Conservation (phyloP, 257 asterid species). For the Mentha longifolia region DNA sequence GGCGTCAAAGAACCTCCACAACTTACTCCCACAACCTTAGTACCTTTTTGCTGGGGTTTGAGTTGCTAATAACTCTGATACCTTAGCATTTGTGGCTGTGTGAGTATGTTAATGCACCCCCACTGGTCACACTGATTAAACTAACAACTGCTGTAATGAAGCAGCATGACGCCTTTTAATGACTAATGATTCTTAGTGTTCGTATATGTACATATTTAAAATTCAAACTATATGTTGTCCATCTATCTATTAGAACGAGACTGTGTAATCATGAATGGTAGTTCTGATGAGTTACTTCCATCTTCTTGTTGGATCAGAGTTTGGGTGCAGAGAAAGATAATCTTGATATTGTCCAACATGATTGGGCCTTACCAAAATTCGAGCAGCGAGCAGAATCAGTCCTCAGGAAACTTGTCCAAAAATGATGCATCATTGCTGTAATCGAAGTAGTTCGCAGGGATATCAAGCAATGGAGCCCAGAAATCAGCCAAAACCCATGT, state of each 20-base stretch:
- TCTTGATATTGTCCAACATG: constrained; percentile 82
- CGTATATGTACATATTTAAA: neutral
- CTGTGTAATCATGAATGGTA: neutral
- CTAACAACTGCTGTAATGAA: neutral
- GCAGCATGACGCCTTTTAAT: neutral
- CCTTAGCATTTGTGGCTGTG: neutral
- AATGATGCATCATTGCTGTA: constrained; percentile 28
- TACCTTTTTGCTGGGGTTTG: neutral
- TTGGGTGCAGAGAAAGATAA: constrained; percentile 88
- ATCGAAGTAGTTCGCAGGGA: neutral
- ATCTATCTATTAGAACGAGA: neutral
- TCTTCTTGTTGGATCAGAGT: constrained; percentile 55
- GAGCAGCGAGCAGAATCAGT: constrained; percentile 92
- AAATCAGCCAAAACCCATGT: neutral
- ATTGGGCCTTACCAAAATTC: constrained; percentile 84
- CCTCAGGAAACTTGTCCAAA: constrained; percentile 65
- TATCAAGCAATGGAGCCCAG: neutral
- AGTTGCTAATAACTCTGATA: neutral
- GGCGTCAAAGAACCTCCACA: constrained; percentile 6
- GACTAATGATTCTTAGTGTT: neutral
- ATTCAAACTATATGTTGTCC: neutral
- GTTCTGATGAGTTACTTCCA: constrained; percentile 11
- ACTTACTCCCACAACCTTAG: neutral
- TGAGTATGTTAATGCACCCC: no score
- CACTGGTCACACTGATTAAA: neutral